Evolutionary conservation across 441 rosid species (phyloP).

Genomic region (Adansonia madagascariensis): DNA sequence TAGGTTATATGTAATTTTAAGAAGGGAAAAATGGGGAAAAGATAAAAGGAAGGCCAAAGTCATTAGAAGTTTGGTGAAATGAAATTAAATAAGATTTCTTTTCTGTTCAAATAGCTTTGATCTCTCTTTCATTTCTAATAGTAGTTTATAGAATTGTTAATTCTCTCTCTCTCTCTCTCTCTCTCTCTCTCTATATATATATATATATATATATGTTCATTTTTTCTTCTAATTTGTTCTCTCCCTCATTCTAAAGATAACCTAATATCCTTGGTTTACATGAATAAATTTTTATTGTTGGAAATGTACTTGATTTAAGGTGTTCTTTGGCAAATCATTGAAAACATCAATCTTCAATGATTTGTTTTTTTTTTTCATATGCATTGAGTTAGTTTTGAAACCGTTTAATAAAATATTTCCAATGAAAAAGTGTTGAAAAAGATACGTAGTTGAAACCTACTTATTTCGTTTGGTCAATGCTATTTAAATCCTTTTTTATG

Average conservation of each 20-base stretch:
- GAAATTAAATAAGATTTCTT: constrained; percentile 3
- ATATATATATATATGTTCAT: background rate
- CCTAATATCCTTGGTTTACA: background rate
- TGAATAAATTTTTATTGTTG: background rate
- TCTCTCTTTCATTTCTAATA: background rate
- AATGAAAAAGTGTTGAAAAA: background rate
- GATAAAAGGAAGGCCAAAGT: constrained; percentile 13
- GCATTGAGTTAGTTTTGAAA: background rate
- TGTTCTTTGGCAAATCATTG: constrained; percentile 1
- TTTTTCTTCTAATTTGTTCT: background rate
- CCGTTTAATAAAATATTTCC: constrained; percentile 11
- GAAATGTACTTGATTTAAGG: background rate
- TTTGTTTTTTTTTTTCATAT: background rate
- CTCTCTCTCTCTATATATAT: no score
- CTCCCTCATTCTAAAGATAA: constrained; percentile 7
- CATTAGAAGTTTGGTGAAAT: background rate
- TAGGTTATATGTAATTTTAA: constrained; percentile 7
- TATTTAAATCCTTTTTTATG: background rate
- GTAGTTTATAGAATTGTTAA: constrained; percentile 3
- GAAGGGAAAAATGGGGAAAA: background rate
- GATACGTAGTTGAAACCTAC: background rate
- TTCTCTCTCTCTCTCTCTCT: background rate
- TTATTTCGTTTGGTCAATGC: background rate
- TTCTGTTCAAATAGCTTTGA: background rate
- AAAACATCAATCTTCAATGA: background rate